phyloP scores from a whole-genome alignment of 768 basidiomycete genomes.

The Hygrophoropsis aurantiaca region DNA sequence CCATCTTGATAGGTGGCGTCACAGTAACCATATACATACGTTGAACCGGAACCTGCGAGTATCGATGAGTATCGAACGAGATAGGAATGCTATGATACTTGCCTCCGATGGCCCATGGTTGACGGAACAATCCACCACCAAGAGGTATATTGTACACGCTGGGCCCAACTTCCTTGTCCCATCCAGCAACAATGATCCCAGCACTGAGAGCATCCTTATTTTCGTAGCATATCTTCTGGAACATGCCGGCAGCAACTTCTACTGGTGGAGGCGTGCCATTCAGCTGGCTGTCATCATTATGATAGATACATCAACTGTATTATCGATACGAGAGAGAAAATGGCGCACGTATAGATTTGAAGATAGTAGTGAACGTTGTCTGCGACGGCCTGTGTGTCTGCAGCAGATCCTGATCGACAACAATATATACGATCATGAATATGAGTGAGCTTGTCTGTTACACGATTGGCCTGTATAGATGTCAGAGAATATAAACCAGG shows the following conservation, averaged over 20 bases:
- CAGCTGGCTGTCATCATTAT: conserved; percentile 44
- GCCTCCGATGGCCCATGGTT: conserved; percentile 99
- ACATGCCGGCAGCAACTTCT: conserved; percentile 74
- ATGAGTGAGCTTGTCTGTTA: conserved; percentile 96
- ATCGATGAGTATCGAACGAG: background rate
- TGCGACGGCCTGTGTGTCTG: conserved; percentile 96
- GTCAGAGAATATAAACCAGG: conserved; percentile 2
- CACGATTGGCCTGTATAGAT: conserved; percentile 80
- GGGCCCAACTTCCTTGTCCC: conserved; percentile 90
- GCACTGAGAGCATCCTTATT: conserved; percentile 90
- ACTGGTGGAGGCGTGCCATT: conserved; percentile 73
- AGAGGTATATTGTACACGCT: conserved; percentile 97
- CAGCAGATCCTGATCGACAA: conserved; percentile 97
- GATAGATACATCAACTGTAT: background rate
- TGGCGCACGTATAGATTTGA: conserved; percentile 68
- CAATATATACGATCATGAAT: conserved; percentile 99
- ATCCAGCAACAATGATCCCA: conserved; percentile 97
- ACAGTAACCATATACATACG: conserved; percentile 98
- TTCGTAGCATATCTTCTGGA: conserved; percentile 87
- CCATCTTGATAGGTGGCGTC: conserved; percentile 97
- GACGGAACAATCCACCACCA: conserved; percentile 94
- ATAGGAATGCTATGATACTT: conserved; percentile 19
- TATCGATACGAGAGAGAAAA: background rate
- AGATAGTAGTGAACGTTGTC: conserved; percentile 85
- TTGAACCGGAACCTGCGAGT: conserved; percentile 82